Evolutionary conservation across 2,329 filamentous ascomycete species (phyloP).

Genomic region (Penicillium sp.): DNA sequence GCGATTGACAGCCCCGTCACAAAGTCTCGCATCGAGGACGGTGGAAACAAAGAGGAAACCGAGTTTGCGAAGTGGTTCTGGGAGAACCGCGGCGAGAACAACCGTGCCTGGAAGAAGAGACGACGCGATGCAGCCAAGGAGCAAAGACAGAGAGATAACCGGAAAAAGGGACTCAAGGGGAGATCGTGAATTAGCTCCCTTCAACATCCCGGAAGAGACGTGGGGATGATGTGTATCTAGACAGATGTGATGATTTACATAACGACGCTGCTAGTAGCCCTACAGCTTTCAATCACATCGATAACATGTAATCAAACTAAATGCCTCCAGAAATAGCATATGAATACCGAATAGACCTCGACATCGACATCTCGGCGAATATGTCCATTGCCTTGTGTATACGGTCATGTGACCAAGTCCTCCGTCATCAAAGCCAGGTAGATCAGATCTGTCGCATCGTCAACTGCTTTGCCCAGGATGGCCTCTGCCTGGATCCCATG

Average conservation of each 20-base stretch:
- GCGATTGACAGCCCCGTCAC: slow-evolving; percentile 27
- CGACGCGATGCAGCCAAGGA: slow-evolving; percentile 58
- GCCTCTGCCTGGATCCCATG: slow-evolving; percentile 20
- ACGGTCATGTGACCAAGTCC: slow-evolving; percentile 12
- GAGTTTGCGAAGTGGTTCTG: slow-evolving; percentile 63
- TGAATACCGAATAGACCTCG: not conserved
- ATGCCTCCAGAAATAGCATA: not conserved
- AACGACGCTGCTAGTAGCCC: not conserved
- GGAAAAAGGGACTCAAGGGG: slow-evolving; percentile 47
- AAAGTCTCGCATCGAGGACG: slow-evolving; percentile 15
- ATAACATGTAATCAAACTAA: not conserved
- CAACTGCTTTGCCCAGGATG: slow-evolving; percentile 15
- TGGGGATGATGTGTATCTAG: not conserved
- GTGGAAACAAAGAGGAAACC: slow-evolving; percentile 42
- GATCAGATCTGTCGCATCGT: not conserved
- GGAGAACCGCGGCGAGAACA: slow-evolving; percentile 50
- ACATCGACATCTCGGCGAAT: not conserved
- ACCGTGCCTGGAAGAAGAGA: slow-evolving; percentile 52
- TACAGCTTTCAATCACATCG: not conserved
- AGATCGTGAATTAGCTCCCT: slow-evolving; percentile 24
- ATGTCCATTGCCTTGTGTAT: slow-evolving; percentile 6
- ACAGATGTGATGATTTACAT: not conserved
- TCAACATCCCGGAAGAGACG: not conserved
- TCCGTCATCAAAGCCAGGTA: slow-evolving; percentile 11
- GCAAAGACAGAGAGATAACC: slow-evolving; percentile 58